Percentiles rank a stretch among this genome's conserved stretches.
Evolutionary conservation across 2,329 filamentous ascomycete species (phyloP).

Genomic region (Scedosporium minutisporum): DNA sequence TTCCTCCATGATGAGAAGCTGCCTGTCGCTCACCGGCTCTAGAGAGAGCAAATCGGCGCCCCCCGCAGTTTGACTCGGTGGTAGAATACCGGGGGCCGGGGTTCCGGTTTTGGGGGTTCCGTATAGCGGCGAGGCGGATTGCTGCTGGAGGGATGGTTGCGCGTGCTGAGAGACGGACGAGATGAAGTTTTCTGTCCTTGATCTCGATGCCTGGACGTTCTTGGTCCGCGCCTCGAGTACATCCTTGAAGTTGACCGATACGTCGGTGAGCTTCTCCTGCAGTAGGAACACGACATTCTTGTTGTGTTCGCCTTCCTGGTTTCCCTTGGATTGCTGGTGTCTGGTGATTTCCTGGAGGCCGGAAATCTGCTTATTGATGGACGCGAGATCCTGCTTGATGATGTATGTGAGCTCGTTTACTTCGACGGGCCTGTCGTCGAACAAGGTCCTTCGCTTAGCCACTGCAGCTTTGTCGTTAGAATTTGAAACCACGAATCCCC

Average conservation of each 20-base stretch:
- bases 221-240: slow-evolving; percentile 93
- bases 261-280: slow-evolving; percentile 84
- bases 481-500: no score
- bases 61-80: slow-evolving; percentile 59
- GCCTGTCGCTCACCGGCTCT: slow-evolving; percentile 72
- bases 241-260: slow-evolving; percentile 93
- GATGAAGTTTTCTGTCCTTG: slow-evolving; percentile 92
- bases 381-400: slow-evolving; percentile 92
- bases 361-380: slow-evolving; percentile 76
- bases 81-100: slow-evolving; percentile 66
- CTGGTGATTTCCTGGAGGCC: slow-evolving; percentile 68
- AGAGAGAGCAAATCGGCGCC: slow-evolving; percentile 72
- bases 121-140: slow-evolving; percentile 76
- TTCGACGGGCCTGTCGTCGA: slow-evolving; percentile 92
- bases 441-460: slow-evolving; percentile 92
- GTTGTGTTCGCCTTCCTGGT: slow-evolving; percentile 92
- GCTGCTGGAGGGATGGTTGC: slow-evolving; percentile 54
- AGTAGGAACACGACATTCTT: slow-evolving; percentile 92
- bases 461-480: slow-evolving; percentile 36
- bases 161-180: slow-evolving; percentile 75
- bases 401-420: slow-evolving; percentile 96
- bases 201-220: slow-evolving; percentile 91
- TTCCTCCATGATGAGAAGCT: slow-evolving; percentile 87
- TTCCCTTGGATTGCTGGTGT: slow-evolving; percentile 61
- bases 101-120: slow-evolving; percentile 62